Percentiles rank a stretch among this genome's conserved stretches.
Evolutionary conservation across 495 filamentous ascomycete species (phyloP).

Genomic region (Thermochaetoides thermophila): DNA sequence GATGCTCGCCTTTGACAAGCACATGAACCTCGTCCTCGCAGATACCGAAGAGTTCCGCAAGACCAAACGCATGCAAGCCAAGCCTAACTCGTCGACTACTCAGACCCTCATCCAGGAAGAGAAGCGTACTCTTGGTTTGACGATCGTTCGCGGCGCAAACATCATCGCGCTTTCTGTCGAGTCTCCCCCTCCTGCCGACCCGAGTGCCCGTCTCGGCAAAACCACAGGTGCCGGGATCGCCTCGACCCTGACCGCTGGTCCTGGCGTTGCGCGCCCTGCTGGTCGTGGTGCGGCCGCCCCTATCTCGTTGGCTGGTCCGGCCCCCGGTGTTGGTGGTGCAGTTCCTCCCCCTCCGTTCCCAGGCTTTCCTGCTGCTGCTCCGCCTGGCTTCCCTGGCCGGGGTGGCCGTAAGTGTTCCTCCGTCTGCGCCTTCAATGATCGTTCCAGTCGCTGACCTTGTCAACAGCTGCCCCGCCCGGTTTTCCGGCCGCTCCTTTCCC

Average conservation of each 20-base stretch:
- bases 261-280: conserved; percentile 83
- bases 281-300: conserved; percentile 67
- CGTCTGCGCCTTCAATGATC: background rate
- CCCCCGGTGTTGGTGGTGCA: conserved; percentile 73
- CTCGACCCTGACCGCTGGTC: conserved; percentile 61
- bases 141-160: conserved; percentile 84
- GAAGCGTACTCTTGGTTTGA: conserved; percentile 88
- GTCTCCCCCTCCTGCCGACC: conserved; percentile 90
- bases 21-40: conserved; percentile 98
- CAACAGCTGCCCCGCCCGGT: conserved; percentile 45
- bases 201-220: conserved; percentile 74
- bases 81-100: conserved; percentile 39
- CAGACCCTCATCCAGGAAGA: conserved; percentile 57
- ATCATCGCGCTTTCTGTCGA: conserved; percentile 92
- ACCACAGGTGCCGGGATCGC: conserved; percentile 51
- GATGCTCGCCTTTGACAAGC: conserved; percentile 30
- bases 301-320: conserved; percentile 72
- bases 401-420: conserved; percentile 59
- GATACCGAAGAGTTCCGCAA: conserved; percentile 98
- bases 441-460: background rate
- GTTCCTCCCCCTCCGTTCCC: conserved; percentile 51
- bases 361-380: conserved; percentile 47
- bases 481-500: conserved; percentile 39
- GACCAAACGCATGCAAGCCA: conserved; percentile 75
- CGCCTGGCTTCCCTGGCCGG: conserved; percentile 63